Evolutionary conservation across 2,329 filamentous ascomycete species (phyloP).

Genomic region (Claviceps maximensis): DNA sequence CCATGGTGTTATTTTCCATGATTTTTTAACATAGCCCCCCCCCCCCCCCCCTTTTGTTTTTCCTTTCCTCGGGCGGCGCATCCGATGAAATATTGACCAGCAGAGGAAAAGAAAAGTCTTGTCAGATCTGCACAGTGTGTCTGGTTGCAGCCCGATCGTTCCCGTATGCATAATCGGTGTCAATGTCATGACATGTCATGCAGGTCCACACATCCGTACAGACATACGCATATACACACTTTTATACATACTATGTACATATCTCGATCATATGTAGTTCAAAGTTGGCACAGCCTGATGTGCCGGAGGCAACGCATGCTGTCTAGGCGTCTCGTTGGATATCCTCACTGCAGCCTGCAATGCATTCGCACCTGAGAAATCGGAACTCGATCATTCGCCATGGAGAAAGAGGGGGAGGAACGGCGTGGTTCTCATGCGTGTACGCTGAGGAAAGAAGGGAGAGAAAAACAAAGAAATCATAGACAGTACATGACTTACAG

Average conservation of each 20-base stretch:
- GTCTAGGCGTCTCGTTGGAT: not conserved
- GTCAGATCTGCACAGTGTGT: not conserved
- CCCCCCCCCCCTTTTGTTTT: no score
- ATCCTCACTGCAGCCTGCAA: not conserved
- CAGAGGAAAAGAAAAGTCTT: not conserved
- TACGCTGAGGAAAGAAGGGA: not conserved
- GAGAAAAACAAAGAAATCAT: not conserved
- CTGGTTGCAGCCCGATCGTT: not conserved
- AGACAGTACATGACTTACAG: not conserved
- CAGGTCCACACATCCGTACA: not conserved
- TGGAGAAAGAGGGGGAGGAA: not conserved
- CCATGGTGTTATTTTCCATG: no score
- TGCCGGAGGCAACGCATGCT: not conserved
- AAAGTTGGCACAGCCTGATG: not conserved
- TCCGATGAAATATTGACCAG: no score
- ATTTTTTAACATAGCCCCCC: no score
- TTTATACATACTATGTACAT: no score
- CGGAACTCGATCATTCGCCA: not conserved
- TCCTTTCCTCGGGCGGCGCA: no score
- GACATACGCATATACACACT: not conserved
- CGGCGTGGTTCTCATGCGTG: no score
- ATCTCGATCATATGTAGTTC: no score
- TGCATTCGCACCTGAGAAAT: not conserved
- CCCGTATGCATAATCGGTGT: not conserved
- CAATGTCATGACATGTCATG: not conserved